These are phyloP conservation scores for Gracilaria domingensis DNA, from an alignment of 23 red algal genomes.

Conservation along the genomic window DNA sequence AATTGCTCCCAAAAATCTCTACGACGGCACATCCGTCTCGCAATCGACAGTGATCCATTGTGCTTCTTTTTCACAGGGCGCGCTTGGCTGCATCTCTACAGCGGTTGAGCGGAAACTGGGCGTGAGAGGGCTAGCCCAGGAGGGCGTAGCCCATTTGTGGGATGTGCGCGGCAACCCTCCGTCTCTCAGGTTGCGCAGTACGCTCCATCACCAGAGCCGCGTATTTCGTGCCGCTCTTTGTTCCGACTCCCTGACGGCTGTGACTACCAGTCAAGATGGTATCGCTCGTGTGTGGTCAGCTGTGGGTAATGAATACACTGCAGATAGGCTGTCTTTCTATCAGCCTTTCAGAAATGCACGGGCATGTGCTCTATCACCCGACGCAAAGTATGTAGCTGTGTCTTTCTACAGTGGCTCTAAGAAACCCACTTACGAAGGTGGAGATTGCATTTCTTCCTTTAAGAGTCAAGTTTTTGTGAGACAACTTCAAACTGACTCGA, in stretches of 20 bases:
- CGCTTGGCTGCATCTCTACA: background rate
- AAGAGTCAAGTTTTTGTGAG: conserved; percentile 1
- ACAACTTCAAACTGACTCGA: no score
- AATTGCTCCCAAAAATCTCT: no score
- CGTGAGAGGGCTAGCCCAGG: no score
- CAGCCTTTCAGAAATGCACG: background rate
- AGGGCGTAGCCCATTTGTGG: background rate
- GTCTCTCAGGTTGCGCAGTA: background rate
- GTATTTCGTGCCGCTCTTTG: background rate
- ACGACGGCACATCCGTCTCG: background rate
- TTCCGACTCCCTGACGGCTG: background rate
- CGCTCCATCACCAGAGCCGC: background rate
- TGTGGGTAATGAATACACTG: background rate
- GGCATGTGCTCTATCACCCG: conserved; percentile 5
- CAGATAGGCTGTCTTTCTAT: background rate
- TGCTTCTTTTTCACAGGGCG: background rate
- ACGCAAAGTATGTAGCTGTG: conserved; percentile 11
- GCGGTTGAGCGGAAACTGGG: background rate
- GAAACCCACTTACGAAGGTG: background rate
- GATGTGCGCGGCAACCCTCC: background rate
- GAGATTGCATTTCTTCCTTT: background rate
- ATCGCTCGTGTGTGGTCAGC: conserved; percentile 1
- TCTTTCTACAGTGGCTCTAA: conserved; percentile 27
- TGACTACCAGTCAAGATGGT: conserved; percentile 20
- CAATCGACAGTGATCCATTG: background rate